phyloP scores from a whole-genome alignment of 2,329 filamentous ascomycete genomes.

The Monilinia fructigena region DNA sequence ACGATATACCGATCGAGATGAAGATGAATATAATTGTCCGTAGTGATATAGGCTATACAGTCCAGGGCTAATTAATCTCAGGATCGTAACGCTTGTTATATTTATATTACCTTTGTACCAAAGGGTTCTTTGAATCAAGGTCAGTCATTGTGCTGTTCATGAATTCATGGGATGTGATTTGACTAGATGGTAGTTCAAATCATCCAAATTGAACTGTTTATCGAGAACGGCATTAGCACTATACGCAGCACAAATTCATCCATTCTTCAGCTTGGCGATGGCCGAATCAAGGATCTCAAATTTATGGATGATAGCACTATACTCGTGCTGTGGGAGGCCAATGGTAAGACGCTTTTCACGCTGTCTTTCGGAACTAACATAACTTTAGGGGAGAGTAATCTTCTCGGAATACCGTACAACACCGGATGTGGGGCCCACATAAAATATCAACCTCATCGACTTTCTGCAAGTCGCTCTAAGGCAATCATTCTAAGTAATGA shows the following conservation, averaged over 20 bases:
- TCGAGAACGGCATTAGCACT: slow-evolving; percentile 39
- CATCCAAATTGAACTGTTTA: slow-evolving; percentile 31
- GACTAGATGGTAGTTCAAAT: slow-evolving; percentile 34
- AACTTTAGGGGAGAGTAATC: slow-evolving; percentile 21
- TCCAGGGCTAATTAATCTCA: slow-evolving; percentile 22
- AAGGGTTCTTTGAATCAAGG: slow-evolving; percentile 29
- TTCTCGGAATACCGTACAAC: slow-evolving; percentile 35
- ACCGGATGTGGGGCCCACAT: slow-evolving; percentile 11
- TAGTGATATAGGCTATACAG: not conserved
- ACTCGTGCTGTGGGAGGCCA: slow-evolving; percentile 36
- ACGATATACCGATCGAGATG: slow-evolving; percentile 34
- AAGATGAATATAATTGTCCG: slow-evolving; percentile 33
- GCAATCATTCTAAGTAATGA: slow-evolving; percentile 28
- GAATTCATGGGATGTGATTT: not conserved
- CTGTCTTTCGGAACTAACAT: not conserved
- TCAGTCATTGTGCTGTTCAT: slow-evolving; percentile 25
- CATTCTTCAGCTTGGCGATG: slow-evolving; percentile 35
- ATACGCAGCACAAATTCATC: slow-evolving; percentile 28
- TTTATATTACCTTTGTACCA: slow-evolving; percentile 34
- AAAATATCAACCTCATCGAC: slow-evolving; percentile 24
- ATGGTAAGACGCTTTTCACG: slow-evolving; percentile 29
- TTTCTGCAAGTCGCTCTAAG: slow-evolving; percentile 7
- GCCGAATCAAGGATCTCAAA: slow-evolving; percentile 38
- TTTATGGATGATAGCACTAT: slow-evolving; percentile 35
- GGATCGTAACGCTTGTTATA: slow-evolving; percentile 27